Conservation (phyloP, 345 rosid species). For the Cardiospermum halicacabum region DNA sequence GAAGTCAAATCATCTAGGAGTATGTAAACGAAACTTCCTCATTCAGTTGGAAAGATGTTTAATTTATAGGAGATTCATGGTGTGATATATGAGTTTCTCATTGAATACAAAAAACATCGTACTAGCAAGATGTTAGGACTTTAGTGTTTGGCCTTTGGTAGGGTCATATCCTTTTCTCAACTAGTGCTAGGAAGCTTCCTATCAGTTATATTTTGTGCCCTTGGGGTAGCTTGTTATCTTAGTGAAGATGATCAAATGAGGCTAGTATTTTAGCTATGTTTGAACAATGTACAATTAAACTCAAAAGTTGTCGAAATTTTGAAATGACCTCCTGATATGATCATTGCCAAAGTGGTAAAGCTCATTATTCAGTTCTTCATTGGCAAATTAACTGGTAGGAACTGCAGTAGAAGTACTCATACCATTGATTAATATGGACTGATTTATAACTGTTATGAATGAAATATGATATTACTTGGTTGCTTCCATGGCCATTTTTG, state of each 20-base stretch:
- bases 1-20: neutral
- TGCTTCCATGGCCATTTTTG: neutral
- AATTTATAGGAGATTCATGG: neutral
- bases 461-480: neutral
- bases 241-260: neutral
- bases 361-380: neutral
- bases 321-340: too few species aligned
- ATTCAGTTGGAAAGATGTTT: neutral
- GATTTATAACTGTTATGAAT: neutral
- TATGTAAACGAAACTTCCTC: constrained; percentile 11
- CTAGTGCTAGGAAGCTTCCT: constrained; percentile 19
- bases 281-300: too few species aligned
- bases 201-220: neutral
- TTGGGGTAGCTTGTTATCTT: constrained; percentile 1
- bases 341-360: too few species aligned
- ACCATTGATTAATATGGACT: too few species aligned
- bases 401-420: too few species aligned
- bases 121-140: neutral
- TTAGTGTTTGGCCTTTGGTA: neutral
- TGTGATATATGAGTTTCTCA: constrained; percentile 9
- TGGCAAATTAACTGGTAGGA: too few species aligned
- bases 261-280: too few species aligned
- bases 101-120: neutral
- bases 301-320: too few species aligned
- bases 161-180: constrained; percentile 3